Evolutionary conservation across 192 early-diverging fungal genomes (phyloP).

Genomic region (Gigaspora rosea): DNA sequence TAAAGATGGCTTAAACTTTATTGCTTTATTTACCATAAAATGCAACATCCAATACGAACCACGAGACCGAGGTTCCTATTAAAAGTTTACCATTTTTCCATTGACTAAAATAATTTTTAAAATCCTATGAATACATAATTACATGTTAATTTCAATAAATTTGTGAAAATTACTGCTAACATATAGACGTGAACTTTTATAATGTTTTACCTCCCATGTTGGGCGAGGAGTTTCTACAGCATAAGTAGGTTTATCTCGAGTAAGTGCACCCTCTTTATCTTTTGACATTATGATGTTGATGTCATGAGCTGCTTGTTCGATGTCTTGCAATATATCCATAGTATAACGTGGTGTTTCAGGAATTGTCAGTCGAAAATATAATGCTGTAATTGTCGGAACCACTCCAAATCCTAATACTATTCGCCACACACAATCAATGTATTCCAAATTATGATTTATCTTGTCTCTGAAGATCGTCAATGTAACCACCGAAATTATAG

Average conservation of each 20-base stretch:
- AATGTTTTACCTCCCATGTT: too few species aligned
- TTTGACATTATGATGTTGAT: slow-evolving; percentile 15
- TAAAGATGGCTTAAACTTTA: too few species aligned
- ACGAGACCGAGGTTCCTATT: slow-evolving; percentile 71
- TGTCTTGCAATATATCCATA: slow-evolving; percentile 61
- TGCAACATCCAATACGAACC: slow-evolving; percentile 82
- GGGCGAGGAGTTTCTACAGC: too few species aligned
- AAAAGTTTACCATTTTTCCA: slow-evolving; percentile 85
- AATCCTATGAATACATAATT: too few species aligned
- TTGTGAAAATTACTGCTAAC: too few species aligned
- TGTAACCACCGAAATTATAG: slow-evolving; percentile 67
- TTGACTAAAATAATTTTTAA: too few species aligned
- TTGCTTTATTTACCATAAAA: slow-evolving; percentile 57
- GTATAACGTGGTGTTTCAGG: slow-evolving; percentile 84
- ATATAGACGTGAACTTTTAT: too few species aligned
- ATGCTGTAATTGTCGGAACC: slow-evolving; percentile 74
- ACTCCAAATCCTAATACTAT: slow-evolving; percentile 77
- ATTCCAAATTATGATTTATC: slow-evolving; percentile 45
- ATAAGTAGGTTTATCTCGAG: too few species aligned
- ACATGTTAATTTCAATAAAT: too few species aligned
- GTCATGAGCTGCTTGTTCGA: slow-evolving; percentile 48
- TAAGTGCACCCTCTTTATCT: not conserved
- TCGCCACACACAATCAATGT: slow-evolving; percentile 89
- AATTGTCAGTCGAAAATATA: slow-evolving; percentile 83
- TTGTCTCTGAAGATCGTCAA: slow-evolving; percentile 64